Evolutionary conservation across 106 monocot species (phyloP).

Genomic region (Amphibolis antarctica): DNA sequence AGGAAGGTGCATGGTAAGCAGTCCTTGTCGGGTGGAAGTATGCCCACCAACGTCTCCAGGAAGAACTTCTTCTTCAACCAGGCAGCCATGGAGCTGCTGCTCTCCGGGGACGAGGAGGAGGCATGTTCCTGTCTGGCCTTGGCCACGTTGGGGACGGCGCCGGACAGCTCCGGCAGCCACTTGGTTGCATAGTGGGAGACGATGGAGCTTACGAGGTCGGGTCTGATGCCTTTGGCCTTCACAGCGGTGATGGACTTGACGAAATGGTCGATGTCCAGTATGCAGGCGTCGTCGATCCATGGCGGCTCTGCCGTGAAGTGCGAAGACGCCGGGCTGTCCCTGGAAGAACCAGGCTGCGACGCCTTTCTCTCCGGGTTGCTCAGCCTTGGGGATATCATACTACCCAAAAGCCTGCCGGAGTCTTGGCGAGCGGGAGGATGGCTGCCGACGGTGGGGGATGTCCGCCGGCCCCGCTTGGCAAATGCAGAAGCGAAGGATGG

Average conservation of each 20-base stretch:
- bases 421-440: no score
- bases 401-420: background rate
- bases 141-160: background rate
- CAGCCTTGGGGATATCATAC: conserved; percentile 12
- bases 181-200: conserved; percentile 60
- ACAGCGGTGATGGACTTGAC: conserved; percentile 35
- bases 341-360: background rate
- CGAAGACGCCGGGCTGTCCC: background rate
- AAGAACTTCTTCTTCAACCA: conserved; percentile 65
- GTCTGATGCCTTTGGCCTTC: conserved; percentile 45
- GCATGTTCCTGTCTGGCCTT: background rate
- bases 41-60: conserved; percentile 41
- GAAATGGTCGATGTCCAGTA: conserved; percentile 50
- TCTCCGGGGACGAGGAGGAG: conserved; percentile 15
- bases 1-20: conserved; percentile 47
- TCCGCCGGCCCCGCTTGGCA: no score
- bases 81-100: conserved; percentile 50
- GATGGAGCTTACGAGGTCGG: conserved; percentile 52
- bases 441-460: no score
- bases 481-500: no score
- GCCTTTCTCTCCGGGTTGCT: conserved; percentile 9
- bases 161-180: conserved; percentile 67
- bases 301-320: conserved; percentile 10
- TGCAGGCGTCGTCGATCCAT: conserved; percentile 38
- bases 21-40: conserved; percentile 47